Percentiles rank a stretch among this genome's conserved stretches.
phyloP scores from a whole-genome alignment of 106 monocot genomes.

The Acorus calamus region DNA sequence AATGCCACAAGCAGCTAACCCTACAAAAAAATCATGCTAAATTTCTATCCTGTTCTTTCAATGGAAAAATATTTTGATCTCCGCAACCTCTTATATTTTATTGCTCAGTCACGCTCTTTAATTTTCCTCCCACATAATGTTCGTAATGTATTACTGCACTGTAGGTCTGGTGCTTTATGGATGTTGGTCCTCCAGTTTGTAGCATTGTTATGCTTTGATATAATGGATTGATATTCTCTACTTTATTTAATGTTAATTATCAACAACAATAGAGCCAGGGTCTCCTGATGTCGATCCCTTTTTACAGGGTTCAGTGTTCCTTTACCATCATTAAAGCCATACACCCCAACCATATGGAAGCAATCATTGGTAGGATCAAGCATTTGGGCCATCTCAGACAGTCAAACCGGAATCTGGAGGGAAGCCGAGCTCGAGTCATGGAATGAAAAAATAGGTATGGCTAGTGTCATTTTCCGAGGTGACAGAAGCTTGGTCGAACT shows the following conservation, averaged over 20 bases:
- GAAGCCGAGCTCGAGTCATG: conserved; percentile 79
- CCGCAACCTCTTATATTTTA: too few species aligned
- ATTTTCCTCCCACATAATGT: too few species aligned
- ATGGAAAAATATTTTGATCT: too few species aligned
- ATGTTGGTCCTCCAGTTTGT: too few species aligned
- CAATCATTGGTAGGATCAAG: conserved; percentile 69
- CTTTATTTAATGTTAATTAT: conserved; percentile 1
- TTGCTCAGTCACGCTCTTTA: too few species aligned
- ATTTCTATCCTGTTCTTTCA: too few species aligned
- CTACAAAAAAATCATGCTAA: too few species aligned
- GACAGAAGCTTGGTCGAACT: conserved; percentile 61
- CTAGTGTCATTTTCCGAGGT: conserved; percentile 59
- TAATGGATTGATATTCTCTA: background rate
- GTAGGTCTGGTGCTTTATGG: too few species aligned
- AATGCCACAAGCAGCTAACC: too few species aligned
- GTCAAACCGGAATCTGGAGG: conserved; percentile 56
- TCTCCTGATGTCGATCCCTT: background rate
- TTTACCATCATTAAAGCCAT: conserved; percentile 54
- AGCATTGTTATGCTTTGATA: too few species aligned
- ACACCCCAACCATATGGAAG: conserved; percentile 55
- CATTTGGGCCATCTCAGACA: conserved; percentile 46
- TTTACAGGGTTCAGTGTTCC: conserved; percentile 55
- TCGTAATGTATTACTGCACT: too few species aligned
- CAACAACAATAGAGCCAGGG: background rate
- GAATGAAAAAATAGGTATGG: conserved; percentile 55